Evolutionary conservation across 495 filamentous ascomycete genomes (phyloP).

Genomic region (Neurospora sp.): DNA sequence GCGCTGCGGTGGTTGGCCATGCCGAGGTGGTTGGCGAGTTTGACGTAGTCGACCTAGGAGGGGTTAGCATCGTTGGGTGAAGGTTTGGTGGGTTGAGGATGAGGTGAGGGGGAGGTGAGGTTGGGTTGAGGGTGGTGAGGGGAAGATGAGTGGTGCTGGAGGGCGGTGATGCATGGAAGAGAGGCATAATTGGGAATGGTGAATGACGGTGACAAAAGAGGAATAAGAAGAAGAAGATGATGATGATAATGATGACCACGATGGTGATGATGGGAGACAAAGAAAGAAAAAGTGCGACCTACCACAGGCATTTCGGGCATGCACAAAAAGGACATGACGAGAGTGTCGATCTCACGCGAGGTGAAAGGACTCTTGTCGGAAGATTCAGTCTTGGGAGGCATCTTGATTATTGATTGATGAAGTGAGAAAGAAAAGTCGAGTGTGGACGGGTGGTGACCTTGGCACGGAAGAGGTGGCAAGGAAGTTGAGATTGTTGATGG

Average conservation of each 20-base stretch:
- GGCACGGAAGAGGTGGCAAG: background rate
- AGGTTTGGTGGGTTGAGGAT: background rate
- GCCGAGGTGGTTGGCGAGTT: background rate
- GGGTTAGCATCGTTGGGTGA: background rate
- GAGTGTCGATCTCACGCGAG: conserved; percentile 2
- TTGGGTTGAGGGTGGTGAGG: background rate
- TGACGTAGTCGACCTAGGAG: background rate
- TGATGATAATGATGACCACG: background rate
- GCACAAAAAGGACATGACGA: conserved; percentile 4
- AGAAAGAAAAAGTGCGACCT: background rate
- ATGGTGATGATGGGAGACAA: background rate
- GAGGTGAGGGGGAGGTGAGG: background rate
- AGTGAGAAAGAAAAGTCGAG: background rate
- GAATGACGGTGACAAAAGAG: background rate
- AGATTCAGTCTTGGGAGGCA: background rate
- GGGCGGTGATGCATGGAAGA: background rate
- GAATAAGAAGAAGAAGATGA: background rate
- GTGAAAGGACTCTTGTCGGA: background rate
- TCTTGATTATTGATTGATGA: background rate
- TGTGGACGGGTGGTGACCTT: background rate
- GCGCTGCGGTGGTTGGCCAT: conserved; percentile 6
- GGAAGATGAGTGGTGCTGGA: background rate
- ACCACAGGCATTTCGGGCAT: conserved; percentile 2
- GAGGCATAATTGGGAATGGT: background rate
- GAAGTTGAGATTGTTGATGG: background rate